These are phyloP conservation scores for Leccinum subrobustum DNA, from an alignment of 1,284 basidiomycete genomes.

Conservation along the genomic window DNA sequence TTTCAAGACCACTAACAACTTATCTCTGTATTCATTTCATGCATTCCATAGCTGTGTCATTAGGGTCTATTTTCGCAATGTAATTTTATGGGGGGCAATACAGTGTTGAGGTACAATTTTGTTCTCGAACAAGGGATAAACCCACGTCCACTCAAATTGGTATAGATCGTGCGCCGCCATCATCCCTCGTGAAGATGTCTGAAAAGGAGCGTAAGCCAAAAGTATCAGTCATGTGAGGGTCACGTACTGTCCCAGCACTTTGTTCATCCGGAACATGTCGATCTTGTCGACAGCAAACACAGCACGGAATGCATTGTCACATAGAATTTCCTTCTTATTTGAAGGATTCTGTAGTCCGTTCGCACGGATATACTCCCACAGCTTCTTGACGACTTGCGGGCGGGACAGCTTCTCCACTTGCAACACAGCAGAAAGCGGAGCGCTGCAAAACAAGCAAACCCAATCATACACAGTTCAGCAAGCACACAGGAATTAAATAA, in stretches of 20 bases:
- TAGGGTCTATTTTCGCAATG: conserved; percentile 4
- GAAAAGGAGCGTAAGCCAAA: conserved; percentile 1
- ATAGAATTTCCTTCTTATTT: conserved; percentile 80
- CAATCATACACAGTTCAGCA: conserved; percentile 2
- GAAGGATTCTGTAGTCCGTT: conserved; percentile 78
- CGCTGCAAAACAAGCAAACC: conserved; percentile 39
- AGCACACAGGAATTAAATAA: not conserved
- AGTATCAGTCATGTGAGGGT: not conserved
- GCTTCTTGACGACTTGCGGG: conserved; percentile 84
- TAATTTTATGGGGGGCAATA: conserved; percentile 14
- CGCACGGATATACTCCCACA: conserved; percentile 84
- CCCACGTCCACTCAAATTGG: conserved; percentile 1
- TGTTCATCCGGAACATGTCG: conserved; percentile 89
- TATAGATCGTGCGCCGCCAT: not conserved
- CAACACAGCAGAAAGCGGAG: conserved; percentile 60
- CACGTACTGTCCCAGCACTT: conserved; percentile 72
- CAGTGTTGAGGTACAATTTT: conserved; percentile 10
- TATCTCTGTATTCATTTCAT: conserved; percentile 2
- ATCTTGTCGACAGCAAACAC: conserved; percentile 78
- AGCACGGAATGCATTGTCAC: conserved; percentile 65
- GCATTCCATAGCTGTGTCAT: conserved; percentile 1
- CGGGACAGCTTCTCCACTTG: conserved; percentile 66
- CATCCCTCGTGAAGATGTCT: conserved; percentile 36
- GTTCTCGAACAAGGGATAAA: conserved; percentile 3
- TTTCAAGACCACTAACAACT: conserved; percentile 2